Base-by-base conservation (phyloP, 2,329 filamentous ascomycete genomes). In the Teratosphaeria gauchensis region DNA sequence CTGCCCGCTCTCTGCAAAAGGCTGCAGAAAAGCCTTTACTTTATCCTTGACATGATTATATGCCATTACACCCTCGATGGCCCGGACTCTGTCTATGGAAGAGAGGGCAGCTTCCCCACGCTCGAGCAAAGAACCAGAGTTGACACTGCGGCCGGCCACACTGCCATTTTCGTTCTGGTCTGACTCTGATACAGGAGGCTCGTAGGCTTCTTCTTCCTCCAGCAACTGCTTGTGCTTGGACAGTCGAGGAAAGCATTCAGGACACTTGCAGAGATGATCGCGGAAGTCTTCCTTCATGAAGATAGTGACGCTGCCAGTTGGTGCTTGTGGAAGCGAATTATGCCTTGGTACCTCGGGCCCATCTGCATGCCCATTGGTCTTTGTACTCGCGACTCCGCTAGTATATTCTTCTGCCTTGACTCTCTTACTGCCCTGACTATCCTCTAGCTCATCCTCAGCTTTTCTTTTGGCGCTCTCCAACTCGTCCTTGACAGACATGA, bases 31-130 rank as follows among this genome's bases (percentile, higher is more conserved):
- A 0, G 87, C 86, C 78, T 92, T 96, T n/a, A 99, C 84, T 71
- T 92, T 92, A 69, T 97, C 92, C 70, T 95, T 94, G 61, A 99
- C 82, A 68, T 95, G 88, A 68, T 97, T 96, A 75, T 97, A 99
- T 0, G 92, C 92, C 91, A 97, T 96, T 53, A 95, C 92, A 16
- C 94, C 94, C 73, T 99, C 72, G 58, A 99, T 96, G 4, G 94
- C 94, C 14, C 87, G 82, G 7, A 97, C 92, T 1, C 94, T 88
- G 71, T 99, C 94, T 58, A 99, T 86, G 67, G 90, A 95, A 71
- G 86, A 90, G 31, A 99, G 81, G 0, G 92, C 92, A 54, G 90
- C 92, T 76, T 99, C 94, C 53, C 94, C 94, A 19, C 91, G 89
- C 55, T 97, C 92, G 35, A 95, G 84, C 1, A 99, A 80, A 63